Base-by-base conservation (phyloP, 495 filamentous ascomycete species). In the Cercophora scortea region DNA sequence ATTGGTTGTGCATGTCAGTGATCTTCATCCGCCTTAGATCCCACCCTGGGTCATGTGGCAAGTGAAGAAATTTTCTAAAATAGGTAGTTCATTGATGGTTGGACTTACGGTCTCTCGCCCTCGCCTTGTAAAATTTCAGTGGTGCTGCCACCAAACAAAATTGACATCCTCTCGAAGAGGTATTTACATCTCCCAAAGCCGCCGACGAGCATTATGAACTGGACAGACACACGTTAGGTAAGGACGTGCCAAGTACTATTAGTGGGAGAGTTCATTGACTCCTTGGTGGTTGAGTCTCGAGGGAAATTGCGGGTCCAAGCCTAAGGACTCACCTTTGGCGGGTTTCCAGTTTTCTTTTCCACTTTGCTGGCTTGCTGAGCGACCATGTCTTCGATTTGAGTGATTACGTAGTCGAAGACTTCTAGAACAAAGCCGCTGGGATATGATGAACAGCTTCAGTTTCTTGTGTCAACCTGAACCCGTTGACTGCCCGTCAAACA, bases 151-250 rank as follows among this genome's bases (percentile, higher is more conserved):
- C 4, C 17, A 17, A 16, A 13, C 8, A 15, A 4, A 9, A 6
- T 32, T 1, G 46, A 16, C 32, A 51, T 7, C 16, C 18, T 32
- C 19, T 45, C 40, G 11, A 45, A 34, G 10, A 51, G 40, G 11
- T 51, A 51, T 32, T 16, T 44, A 6, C 49, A 44, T 45, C 49
- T 16, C 18, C 41, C 49, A 45, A 51, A 45, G 1, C 49, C 39
- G 0, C 49, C 49, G n/a, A 51, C 49, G 1, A 51, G 42, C 13
- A 51, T 45, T 8, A 51, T 2, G 1, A 45, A 51, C 49, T 51
- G 1, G 0, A 41, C 1, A 46, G 38, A 8, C 11, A 40, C n/a
- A n/a, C n/a, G n/a, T n/a, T n/a, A n/a, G n/a, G n/a, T n/a, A n/a
- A n/a, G n/a, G n/a, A n/a, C n/a, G n/a, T n/a, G n/a, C n/a, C n/a